Evolutionary conservation across 768 basidiomycete genomes (phyloP).

Genomic region (Kwoniella sp.): DNA sequence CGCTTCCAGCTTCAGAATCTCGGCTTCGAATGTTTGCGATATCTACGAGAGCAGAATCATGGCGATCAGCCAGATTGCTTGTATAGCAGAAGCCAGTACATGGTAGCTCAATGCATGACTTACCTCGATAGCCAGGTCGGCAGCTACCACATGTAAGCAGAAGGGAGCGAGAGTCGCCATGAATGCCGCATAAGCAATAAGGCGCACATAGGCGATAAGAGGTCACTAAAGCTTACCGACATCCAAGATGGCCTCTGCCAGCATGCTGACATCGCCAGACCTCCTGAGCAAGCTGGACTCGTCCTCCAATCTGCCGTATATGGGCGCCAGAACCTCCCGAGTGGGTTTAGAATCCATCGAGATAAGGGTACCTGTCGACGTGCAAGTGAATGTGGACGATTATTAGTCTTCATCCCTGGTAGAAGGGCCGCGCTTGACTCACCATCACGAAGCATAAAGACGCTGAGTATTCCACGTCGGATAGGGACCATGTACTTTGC

Average conservation of each 20-base stretch:
- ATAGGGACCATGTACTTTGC: conserved; percentile 56
- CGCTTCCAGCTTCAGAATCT: conserved; percentile 55
- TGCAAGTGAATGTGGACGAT: not conserved
- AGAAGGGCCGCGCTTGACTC: conserved; percentile 13
- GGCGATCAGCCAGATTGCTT: not conserved
- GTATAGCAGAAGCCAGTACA: too few species aligned
- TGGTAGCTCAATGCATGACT: too few species aligned
- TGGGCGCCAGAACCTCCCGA: conserved; percentile 47
- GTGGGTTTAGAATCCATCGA: conserved; percentile 39
- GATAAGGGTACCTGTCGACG: conserved; percentile 47
- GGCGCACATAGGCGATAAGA: too few species aligned
- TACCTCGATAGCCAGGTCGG: conserved; percentile 52
- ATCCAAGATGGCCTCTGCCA: conserved; percentile 52
- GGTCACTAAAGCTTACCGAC: conserved; percentile 34
- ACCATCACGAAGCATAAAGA: conserved; percentile 55
- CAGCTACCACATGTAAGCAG: too few species aligned
- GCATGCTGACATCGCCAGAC: conserved; percentile 54
- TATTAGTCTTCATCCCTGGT: not conserved
- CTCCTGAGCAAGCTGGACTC: conserved; percentile 48
- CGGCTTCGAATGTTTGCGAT: conserved; percentile 53
- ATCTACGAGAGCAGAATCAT: conserved; percentile 27
- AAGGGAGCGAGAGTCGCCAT: too few species aligned
- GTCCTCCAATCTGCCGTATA: conserved; percentile 51
- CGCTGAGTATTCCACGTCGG: conserved; percentile 46
- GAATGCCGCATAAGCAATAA: too few species aligned